phyloP scores from a whole-genome alignment of 768 basidiomycete genomes.

The Sutorius australiensis region DNA sequence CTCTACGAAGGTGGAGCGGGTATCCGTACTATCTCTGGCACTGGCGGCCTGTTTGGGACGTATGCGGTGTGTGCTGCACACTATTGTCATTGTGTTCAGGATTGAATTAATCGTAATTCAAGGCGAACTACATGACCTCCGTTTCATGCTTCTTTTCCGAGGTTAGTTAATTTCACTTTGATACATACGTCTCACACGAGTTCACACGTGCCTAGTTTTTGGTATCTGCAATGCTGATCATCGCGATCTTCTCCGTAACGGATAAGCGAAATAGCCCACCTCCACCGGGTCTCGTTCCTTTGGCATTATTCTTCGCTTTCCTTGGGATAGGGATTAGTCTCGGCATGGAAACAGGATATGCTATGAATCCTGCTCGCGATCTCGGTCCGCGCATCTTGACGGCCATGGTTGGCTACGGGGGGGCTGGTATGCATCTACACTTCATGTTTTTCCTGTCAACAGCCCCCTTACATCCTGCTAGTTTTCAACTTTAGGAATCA shows the following conservation, averaged over 20 bases:
- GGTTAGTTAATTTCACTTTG: constrained; percentile 19
- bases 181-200: neutral
- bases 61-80: constrained; percentile 45
- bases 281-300: constrained; percentile 48
- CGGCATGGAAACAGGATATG: constrained; percentile 64
- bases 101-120: constrained; percentile 8
- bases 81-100: neutral
- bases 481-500: constrained; percentile 41
- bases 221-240: constrained; percentile 49
- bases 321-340: constrained; percentile 57
- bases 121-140: constrained; percentile 41
- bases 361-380: constrained; percentile 71
- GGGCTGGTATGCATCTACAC: constrained; percentile 36
- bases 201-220: constrained; percentile 41
- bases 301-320: constrained; percentile 52
- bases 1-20: constrained; percentile 53
- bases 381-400: constrained; percentile 66
- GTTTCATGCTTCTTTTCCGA: constrained; percentile 47
- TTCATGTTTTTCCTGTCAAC: neutral
- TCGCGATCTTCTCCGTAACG: constrained; percentile 50
- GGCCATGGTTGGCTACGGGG: constrained; percentile 71
- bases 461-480: neutral
- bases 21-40: constrained; percentile 53
- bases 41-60: constrained; percentile 57
- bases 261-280: constrained; percentile 52